Evolutionary conservation across 2,329 filamentous ascomycete genomes (phyloP).

Genomic region (Phoma sp.): DNA sequence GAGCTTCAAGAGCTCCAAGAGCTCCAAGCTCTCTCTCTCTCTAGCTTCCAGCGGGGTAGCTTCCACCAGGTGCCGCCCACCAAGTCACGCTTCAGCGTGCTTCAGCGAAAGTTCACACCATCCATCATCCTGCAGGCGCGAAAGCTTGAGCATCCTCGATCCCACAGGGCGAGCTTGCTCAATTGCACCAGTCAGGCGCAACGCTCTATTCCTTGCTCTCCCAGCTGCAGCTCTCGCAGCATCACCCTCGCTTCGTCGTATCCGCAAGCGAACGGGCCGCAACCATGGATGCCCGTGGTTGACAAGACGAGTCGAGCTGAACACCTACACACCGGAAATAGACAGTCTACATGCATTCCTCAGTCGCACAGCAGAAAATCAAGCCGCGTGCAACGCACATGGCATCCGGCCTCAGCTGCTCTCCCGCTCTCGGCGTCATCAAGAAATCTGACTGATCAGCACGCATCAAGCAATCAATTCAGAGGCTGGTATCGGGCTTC

Average conservation of each 20-base stretch:
- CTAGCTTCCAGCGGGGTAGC: conserved; percentile 25
- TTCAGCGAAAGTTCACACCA: not conserved
- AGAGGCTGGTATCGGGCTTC: conserved; percentile 4
- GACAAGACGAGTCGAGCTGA: conserved; percentile 5
- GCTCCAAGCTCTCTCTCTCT: conserved; percentile 9
- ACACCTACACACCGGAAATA: not conserved
- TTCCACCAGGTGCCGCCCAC: conserved; percentile 9
- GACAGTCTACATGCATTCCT: not conserved
- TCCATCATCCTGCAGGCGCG: conserved; percentile 15
- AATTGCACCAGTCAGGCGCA: not conserved
- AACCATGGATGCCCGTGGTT: not conserved
- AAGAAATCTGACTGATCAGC: too few relatives aligned
- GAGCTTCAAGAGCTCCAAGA: conserved; percentile 8
- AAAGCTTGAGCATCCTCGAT: not conserved
- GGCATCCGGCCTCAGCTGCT: conserved; percentile 1
- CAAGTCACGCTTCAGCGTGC: conserved; percentile 2
- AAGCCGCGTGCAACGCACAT: conserved; percentile 14
- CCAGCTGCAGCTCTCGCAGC: not conserved
- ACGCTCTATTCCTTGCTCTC: not conserved
- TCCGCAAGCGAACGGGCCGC: conserved; percentile 1
- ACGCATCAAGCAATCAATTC: too few relatives aligned
- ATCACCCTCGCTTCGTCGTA: not conserved
- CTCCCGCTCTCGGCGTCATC: not conserved
- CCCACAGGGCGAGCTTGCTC: not conserved
- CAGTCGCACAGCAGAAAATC: conserved; percentile 1